Conservation (phyloP, 1,284 basidiomycete genomes). For the Ganoderma resinaceum region DNA sequence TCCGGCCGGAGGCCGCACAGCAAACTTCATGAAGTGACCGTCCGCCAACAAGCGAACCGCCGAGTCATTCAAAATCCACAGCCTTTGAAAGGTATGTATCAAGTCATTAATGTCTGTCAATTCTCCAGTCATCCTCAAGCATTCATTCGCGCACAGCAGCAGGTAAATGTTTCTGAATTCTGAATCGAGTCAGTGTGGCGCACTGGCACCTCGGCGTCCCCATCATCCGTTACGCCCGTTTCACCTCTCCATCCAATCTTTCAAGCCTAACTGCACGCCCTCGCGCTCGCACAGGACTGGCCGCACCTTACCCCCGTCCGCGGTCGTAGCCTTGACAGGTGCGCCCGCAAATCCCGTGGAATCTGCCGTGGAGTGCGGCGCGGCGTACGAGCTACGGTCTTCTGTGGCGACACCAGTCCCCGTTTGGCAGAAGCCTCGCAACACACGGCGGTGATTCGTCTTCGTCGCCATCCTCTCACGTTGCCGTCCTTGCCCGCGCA, state of each 20-base stretch:
- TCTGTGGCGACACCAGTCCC: neutral
- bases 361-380: neutral
- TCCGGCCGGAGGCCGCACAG: conserved; percentile 8
- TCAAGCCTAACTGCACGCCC: neutral
- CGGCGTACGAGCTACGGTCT: neutral
- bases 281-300: neutral
- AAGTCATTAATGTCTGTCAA: conserved; percentile 20
- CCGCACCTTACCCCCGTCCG: neutral
- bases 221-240: conserved; percentile 5
- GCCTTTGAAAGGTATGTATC: conserved; percentile 18
- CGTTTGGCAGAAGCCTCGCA: neutral
- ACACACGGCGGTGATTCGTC: neutral
- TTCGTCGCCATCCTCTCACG: conserved; percentile 1
- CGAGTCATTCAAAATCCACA: conserved; percentile 5
- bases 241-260: neutral
- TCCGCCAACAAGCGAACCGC: neutral
- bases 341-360: neutral
- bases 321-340: neutral
- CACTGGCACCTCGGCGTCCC: neutral
- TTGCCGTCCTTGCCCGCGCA: neutral
- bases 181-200: no score
- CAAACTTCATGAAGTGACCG: neutral
- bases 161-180: neutral
- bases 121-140: conserved; percentile 5
- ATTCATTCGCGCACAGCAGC: conserved; percentile 16